phyloP scores from a whole-genome alignment of 495 filamentous ascomycete species.

The Trichoderma asperelloides region DNA sequence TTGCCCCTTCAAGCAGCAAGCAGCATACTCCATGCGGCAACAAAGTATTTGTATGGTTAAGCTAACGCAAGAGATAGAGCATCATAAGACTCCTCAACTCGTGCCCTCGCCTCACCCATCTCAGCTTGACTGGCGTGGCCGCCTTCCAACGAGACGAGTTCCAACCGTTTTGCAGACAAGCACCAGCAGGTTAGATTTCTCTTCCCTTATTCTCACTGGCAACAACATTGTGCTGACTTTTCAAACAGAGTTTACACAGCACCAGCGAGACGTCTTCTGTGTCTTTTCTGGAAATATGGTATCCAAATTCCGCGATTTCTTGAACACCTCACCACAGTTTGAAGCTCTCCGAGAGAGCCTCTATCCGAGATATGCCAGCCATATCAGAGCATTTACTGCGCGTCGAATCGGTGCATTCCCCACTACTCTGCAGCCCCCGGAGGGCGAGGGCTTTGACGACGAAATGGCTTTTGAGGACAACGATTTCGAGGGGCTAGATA shows the following conservation, averaged over 20 bases:
- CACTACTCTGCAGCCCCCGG: background rate
- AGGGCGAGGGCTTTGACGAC: conserved; percentile 7
- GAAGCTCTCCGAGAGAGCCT: conserved; percentile 14
- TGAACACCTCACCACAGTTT: conserved; percentile 48
- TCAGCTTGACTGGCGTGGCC: conserved; percentile 91
- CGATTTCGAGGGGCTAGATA: conserved; percentile 8
- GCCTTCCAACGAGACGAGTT: conserved; percentile 72
- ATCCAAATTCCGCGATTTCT: conserved; percentile 59
- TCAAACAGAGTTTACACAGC: conserved; percentile 75
- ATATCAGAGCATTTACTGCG: background rate
- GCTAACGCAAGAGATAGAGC: conserved; percentile 49
- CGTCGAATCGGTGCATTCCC: background rate
- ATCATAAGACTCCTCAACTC: conserved; percentile 82
- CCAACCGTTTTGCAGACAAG: conserved; percentile 72
- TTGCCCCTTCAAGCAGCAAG: conserved; percentile 8
- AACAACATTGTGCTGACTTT: conserved; percentile 17
- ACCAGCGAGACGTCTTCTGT: conserved; percentile 91
- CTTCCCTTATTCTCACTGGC: conserved; percentile 6
- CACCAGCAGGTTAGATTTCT: conserved; percentile 53
- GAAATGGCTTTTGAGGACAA: conserved; percentile 11
- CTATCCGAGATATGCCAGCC: background rate
- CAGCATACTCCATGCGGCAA: background rate
- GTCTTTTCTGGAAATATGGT: conserved; percentile 93
- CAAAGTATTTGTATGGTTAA: too few relatives aligned
- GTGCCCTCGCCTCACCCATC: conserved; percentile 86